A percentile compares a stretch with the other conserved stretches of the same genome.
phyloP scores from a whole-genome alignment of 2,329 filamentous ascomycete species.

The Hypocrella siamensis region DNA sequence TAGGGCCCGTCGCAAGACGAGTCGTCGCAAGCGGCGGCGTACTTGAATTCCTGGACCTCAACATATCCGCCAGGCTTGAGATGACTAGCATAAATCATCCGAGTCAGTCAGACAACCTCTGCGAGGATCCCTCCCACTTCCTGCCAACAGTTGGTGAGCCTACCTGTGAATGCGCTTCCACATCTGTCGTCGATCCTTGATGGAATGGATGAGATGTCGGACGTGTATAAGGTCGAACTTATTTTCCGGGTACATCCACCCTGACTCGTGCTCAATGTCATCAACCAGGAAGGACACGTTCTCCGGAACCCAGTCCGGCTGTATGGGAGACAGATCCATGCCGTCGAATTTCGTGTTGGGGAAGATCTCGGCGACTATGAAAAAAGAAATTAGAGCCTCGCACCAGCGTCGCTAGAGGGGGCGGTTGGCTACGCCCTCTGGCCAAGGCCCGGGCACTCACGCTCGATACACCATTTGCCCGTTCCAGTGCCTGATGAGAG shows the following conservation, averaged over 20 bases:
- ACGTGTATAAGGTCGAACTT: conserved; percentile 34
- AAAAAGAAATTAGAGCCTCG: neutral
- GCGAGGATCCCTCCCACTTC: neutral
- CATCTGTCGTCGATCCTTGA: conserved; percentile 24
- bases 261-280: conserved; percentile 33
- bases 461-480: conserved; percentile 33
- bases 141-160: conserved; percentile 4
- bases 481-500: conserved; percentile 28
- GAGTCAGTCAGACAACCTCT: neutral
- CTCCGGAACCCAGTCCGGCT: conserved; percentile 32
- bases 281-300: conserved; percentile 36
- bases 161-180: conserved; percentile 27
- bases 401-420: too few relatives aligned
- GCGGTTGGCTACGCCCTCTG: too few relatives aligned
- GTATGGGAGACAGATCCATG: conserved; percentile 35
- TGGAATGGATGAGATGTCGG: conserved; percentile 28
- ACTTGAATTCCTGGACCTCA: conserved; percentile 31
- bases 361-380: conserved; percentile 34
- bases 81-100: conserved; percentile 18
- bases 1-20: conserved; percentile 24
- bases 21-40: conserved; percentile 27
- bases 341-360: conserved; percentile 27
- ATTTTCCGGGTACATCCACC: conserved; percentile 29
- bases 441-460: conserved; percentile 18
- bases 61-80: conserved; percentile 35